Percentiles rank a stretch among this genome's conserved stretches.
phyloP scores from a whole-genome alignment of 768 basidiomycete genomes.

The Mycena metata region DNA sequence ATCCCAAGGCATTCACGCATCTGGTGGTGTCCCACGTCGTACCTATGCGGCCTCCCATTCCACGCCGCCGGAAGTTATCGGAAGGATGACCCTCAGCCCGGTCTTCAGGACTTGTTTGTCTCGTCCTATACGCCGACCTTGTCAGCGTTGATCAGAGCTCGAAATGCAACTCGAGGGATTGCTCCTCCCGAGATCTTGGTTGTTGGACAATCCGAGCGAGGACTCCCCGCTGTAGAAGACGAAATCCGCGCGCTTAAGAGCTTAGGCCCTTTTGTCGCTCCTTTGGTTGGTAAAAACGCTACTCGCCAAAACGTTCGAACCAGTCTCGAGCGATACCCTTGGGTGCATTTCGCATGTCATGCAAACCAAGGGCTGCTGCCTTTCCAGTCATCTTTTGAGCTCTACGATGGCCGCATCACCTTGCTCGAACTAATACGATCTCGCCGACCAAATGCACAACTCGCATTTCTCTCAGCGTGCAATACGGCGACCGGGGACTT shows the following conservation, averaged over 20 bases:
- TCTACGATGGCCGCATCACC: constrained; percentile 23
- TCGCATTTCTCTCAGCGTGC: constrained; percentile 39
- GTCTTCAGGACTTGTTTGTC: constrained; percentile 43
- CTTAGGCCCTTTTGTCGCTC: not conserved
- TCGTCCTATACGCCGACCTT: constrained; percentile 50
- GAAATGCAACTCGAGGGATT: constrained; percentile 3
- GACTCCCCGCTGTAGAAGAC: constrained; percentile 20
- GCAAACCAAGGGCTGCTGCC: constrained; percentile 37
- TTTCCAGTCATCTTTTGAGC: constrained; percentile 36
- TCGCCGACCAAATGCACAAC: constrained; percentile 27
- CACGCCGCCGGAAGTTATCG: constrained; percentile 44
- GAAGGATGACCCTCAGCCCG: not conserved
- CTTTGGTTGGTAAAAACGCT: constrained; percentile 32
- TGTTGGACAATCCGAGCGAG: constrained; percentile 17
- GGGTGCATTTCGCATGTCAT: constrained; percentile 47
- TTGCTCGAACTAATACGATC: constrained; percentile 24
- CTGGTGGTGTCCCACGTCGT: constrained; percentile 47
- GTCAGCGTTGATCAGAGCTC: constrained; percentile 43
- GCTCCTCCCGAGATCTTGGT: constrained; percentile 4
- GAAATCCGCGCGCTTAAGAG: constrained; percentile 13
- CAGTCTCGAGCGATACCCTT: constrained; percentile 36
- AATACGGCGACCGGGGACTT: constrained; percentile 30
- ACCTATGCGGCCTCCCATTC: constrained; percentile 44
- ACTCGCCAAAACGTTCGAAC: constrained; percentile 30
- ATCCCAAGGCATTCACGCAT: constrained; percentile 10